Conservation (phyloP, 73 alveolate species). For the Tetrahymena elliotti region DNA sequence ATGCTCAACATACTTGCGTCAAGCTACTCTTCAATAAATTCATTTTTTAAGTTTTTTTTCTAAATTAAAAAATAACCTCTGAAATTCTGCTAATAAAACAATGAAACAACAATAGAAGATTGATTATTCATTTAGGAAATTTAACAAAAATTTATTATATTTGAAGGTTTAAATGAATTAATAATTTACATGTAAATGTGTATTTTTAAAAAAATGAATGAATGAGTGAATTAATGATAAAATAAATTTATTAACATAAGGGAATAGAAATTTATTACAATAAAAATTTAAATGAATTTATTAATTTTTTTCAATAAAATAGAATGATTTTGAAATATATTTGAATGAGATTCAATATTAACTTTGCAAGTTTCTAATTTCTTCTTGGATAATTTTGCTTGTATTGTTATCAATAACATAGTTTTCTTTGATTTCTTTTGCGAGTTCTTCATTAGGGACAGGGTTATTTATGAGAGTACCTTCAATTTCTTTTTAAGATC, state of each 20-base stretch:
- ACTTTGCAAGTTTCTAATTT: background rate
- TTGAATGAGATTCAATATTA: background rate
- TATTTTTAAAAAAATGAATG: no score
- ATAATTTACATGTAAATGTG: no score
- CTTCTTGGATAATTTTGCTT: background rate
- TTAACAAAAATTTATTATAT: no score
- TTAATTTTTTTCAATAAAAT: background rate
- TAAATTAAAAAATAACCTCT: no score
- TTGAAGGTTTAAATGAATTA: no score
- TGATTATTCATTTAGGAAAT: no score
- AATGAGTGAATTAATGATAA: no score
- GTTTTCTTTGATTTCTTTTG: background rate
- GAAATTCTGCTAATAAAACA: no score
- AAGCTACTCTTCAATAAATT: no score
- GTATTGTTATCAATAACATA: background rate
- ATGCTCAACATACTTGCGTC: no score
- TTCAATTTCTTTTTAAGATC: background rate
- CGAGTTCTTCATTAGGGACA: background rate
- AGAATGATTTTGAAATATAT: background rate
- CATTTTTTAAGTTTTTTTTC: no score
- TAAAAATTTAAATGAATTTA: background rate
- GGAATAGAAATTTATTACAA: background rate
- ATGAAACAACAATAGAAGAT: no score
- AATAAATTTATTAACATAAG: background rate
- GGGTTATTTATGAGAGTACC: background rate